Evolutionary conservation across 2,329 filamentous ascomycete genomes (phyloP), one percentile per base, ranked within the genome.

Genomic region (Fusarium solani-melongenae): DNA sequence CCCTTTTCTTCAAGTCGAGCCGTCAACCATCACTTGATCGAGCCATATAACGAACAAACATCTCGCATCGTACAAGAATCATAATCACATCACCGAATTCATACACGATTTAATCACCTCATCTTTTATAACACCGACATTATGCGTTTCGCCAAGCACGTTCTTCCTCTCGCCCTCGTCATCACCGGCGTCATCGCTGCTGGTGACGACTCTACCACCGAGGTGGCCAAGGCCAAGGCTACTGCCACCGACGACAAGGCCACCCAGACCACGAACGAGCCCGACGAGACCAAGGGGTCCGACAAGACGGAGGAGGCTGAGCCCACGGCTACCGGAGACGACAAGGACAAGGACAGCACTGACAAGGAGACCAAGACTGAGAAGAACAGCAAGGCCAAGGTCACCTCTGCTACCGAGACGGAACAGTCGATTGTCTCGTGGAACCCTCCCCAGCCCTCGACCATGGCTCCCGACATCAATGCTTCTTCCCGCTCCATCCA

Each of bases 131-230:
- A 66, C 11, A 57, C 53, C 44, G 60, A 27, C 73, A 77, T 33
- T 65, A 78, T 78, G 76, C 77, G 72, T 57, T 66, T 78, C 75
- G 73, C 74, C 22, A 73, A 76, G 72, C 75, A 78, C 62, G 49
- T 78, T 33, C 72, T 78, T 27, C 76, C 77, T 17, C 62, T 78
- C 5, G 73, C 74, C 27, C 66, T 78, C 46, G 62, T 78, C 65
- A 65, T 78, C 41, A 75, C 74, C 14, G 62, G 73, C 15, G 75
- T 72, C 66, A 70, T 74, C 31, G 75, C 75, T 15, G 44, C 68
- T 41, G 60, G 62, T 36, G 69, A 70, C 14, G 67, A 70, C 20
- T 41, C 76, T 61, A 67, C 66, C 29, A 69, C 71, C 24, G 69
- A 64, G 8, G 75, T 64, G 15, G 63, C 61, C 14, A 65, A 63